Base-by-base conservation (phyloP, 2,329 filamentous ascomycete genomes). In the Pyrenochaeta sp. region DNA sequence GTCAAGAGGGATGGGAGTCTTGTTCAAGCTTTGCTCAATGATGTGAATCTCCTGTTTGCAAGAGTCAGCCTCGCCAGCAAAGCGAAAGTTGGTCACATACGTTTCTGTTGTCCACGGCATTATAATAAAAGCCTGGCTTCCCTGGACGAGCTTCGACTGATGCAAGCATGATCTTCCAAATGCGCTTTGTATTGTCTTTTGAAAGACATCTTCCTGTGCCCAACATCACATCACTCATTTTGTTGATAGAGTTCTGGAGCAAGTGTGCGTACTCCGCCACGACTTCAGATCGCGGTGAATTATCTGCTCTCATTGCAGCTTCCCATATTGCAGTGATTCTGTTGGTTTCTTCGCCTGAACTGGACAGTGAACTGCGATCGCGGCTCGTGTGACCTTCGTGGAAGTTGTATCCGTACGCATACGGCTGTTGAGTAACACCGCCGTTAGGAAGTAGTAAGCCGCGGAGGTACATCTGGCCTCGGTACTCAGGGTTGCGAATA, bases 321-420 rank as follows among this genome's bases (percentile, higher is more conserved):
- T 23, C 23, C 49, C 45, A 50, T 23, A 53, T 45, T 7, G 13
- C 15, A 4, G 41, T 22, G 10, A 44, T 21, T 23, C 27, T 17
- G 10, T 6, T 38, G n/a, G 14, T 18, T 17, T 43, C 44, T 38
- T 44, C 35, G 4, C 18, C 22, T 2, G 44, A 11, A 15, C 29
- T 21, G 4, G 28, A 9, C 9, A 49, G 21, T 5, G 38, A 39
- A 11, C 36, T 28, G 6, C 45, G 26, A 26, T 58, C 54, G n/a
- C 43, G 51, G 2, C 15, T 36, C 10, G 51, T 55, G 3, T 11
- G 6, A 6, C 43, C 46, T 3, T 44, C 11, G 4, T 35, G 9
- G 14, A 56, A 40, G 21, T 58, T 52, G 36, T 58, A 58, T 10
- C 46, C 41, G 24, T 51, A 56, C 7, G n/a, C 20, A 18, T 42